These are phyloP conservation scores for Pichia sp. DNA, from an alignment of 1,139 yeast genomes.

Conservation along the genomic window DNA sequence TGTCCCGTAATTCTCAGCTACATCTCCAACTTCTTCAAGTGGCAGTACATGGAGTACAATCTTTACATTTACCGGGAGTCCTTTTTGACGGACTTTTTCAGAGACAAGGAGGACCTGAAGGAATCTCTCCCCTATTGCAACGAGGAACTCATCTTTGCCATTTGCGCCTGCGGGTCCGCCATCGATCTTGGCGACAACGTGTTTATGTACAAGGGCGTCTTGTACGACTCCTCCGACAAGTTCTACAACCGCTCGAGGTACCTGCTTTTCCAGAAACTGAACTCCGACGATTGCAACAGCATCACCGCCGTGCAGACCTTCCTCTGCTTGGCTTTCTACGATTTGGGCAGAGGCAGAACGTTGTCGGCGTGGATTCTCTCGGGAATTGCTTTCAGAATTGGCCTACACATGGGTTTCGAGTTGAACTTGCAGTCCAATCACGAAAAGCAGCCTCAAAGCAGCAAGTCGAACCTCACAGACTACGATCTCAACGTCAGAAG, in stretches of 20 bases:
- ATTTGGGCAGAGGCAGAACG: constrained; percentile 14
- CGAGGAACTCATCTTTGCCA: constrained; percentile 15
- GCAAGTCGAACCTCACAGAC: constrained; percentile 1
- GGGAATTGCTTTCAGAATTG: constrained; percentile 16
- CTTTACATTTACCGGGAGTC: constrained; percentile 15
- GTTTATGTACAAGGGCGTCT: constrained; percentile 4
- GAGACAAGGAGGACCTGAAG: constrained; percentile 11
- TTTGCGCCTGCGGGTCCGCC: constrained; percentile 12
- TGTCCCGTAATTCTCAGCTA: constrained; percentile 6
- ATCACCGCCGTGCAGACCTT: constrained; percentile 12
- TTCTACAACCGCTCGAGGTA: constrained; percentile 11
- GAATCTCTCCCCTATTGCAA: constrained; percentile 13
- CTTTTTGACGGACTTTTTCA: constrained; percentile 16
- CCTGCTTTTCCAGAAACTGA: constrained; percentile 11
- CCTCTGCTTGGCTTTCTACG: constrained; percentile 11
- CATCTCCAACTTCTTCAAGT: constrained; percentile 14
- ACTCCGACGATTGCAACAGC: constrained; percentile 4
- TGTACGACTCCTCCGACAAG: constrained; percentile 10
- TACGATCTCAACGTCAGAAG: constrained; percentile 12
- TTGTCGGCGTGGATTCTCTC: constrained; percentile 15
- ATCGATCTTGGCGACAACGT: constrained; percentile 8
- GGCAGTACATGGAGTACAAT: constrained; percentile 11
- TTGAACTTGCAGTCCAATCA: neutral
- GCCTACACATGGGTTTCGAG: constrained; percentile 14
- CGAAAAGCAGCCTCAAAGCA: neutral